These are phyloP conservation scores for Liriodendron chinense DNA, from an alignment of 164 flowering plant genomes.

Conservation along the genomic window DNA sequence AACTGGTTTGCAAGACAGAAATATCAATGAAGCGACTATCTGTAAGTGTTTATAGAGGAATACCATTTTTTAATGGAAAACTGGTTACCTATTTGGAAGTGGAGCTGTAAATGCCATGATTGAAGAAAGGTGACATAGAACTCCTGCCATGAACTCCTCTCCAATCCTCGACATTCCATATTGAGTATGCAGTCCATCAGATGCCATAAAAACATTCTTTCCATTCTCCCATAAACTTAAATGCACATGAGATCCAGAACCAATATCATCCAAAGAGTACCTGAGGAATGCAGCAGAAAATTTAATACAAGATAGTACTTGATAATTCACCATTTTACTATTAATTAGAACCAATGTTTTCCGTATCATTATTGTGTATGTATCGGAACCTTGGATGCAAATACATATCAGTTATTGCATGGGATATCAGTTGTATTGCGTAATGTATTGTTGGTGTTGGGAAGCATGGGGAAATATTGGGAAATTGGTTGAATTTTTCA, in stretches of 20 bases:
- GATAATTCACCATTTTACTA: too few species aligned
- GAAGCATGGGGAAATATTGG: too few species aligned
- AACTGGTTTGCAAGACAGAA: neutral
- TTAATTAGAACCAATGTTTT: too few species aligned
- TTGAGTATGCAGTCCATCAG: slow-evolving; percentile 35
- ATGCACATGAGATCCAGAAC: slow-evolving; percentile 97
- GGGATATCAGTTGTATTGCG: too few species aligned
- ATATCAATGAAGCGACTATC: neutral
- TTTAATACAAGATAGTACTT: too few species aligned
- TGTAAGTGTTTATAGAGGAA: neutral
- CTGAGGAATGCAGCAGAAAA: slow-evolving; percentile 24
- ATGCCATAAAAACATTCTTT: slow-evolving; percentile 75
- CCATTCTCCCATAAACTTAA: slow-evolving; percentile 80
- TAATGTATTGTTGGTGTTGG: too few species aligned
- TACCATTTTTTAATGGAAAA: neutral
- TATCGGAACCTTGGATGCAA: too few species aligned
- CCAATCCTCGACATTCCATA: slow-evolving; percentile 82
- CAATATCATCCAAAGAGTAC: slow-evolving; percentile 68
- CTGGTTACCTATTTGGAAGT: slow-evolving; percentile 78
- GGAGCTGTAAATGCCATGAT: slow-evolving; percentile 90
- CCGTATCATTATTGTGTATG: too few species aligned
- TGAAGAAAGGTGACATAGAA: slow-evolving; percentile 81
- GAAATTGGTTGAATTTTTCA: too few species aligned
- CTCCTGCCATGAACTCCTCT: slow-evolving; percentile 94
- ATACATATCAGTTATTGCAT: too few species aligned